These are phyloP conservation scores for Coniella lustricola DNA, from an alignment of 2,329 filamentous ascomycete genomes.

Conservation along the genomic window DNA sequence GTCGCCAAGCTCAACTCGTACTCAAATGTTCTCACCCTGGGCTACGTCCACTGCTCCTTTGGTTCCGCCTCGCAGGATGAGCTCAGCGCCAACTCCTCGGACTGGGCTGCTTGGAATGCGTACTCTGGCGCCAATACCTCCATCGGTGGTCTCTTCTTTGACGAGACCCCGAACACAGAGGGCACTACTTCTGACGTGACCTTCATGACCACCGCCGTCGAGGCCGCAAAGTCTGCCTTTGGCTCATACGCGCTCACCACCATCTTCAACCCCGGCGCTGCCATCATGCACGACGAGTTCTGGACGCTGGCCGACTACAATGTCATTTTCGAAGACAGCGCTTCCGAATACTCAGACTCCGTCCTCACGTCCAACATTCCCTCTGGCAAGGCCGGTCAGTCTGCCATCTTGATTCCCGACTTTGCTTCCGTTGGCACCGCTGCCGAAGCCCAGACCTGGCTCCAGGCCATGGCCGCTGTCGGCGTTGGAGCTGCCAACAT, in stretches of 20 bases:
- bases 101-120: conserved; percentile 8
- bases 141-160: conserved; percentile 15
- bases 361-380: conserved; percentile 3
- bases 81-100: conserved; percentile 5
- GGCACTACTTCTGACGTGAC: background rate
- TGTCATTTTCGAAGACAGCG: conserved; percentile 8
- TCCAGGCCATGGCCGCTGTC: background rate
- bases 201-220: conserved; percentile 7
- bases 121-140: conserved; percentile 1
- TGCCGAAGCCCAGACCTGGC: background rate
- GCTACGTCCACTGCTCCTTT: conserved; percentile 10
- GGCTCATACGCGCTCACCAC: conserved; percentile 1
- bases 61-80: background rate
- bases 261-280: conserved; percentile 11
- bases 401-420: conserved; percentile 4
- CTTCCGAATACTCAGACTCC: background rate
- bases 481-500: conserved; percentile 5
- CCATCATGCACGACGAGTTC: conserved; percentile 2
- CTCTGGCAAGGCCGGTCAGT: conserved; percentile 2
- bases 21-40: conserved; percentile 6
- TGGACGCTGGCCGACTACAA: conserved; percentile 1
- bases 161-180: conserved; percentile 17
- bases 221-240: background rate
- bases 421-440: background rate
- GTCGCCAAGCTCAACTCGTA: conserved; percentile 6